Percentiles rank a stretch among this genome's conserved stretches.
phyloP scores from a whole-genome alignment of 352 stramenopile genomes.

The Phytopythium sindhum region DNA sequence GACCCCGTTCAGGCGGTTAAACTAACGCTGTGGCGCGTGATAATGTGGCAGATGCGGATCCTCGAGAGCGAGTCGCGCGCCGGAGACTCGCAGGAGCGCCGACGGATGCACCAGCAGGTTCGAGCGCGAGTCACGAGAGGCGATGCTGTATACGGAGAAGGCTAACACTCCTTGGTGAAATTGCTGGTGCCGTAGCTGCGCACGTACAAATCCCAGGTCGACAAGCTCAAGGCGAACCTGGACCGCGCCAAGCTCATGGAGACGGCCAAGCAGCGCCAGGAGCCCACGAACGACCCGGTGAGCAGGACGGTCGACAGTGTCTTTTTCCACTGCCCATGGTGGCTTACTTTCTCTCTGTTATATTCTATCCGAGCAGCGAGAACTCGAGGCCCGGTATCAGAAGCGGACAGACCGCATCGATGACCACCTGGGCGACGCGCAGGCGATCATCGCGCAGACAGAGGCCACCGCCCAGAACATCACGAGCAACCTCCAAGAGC shows the following conservation, averaged over 20 bases:
- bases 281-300: conserved; percentile 27
- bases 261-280: conserved; percentile 63
- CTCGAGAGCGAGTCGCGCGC: conserved; percentile 79
- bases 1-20: neutral
- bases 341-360: neutral
- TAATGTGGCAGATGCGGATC: conserved; percentile 53
- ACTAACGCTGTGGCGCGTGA: neutral
- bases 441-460: conserved; percentile 63
- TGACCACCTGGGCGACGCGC: conserved; percentile 65
- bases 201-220: conserved; percentile 79
- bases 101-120: conserved; percentile 79
- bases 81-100: conserved; percentile 72
- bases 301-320: neutral
- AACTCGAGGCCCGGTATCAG: conserved; percentile 74
- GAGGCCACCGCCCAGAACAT: conserved; percentile 74
- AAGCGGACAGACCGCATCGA: conserved; percentile 69
- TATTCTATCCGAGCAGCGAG: conserved; percentile 27
- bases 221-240: conserved; percentile 84
- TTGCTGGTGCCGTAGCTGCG: conserved; percentile 32
- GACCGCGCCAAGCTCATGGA: conserved; percentile 75
- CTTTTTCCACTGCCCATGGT: too few species aligned
- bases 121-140: neutral
- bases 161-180: neutral
- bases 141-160: neutral
- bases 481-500: conserved; percentile 51